phyloP scores from a whole-genome alignment of 257 asterid species.

The Nicotiana attenuata region DNA sequence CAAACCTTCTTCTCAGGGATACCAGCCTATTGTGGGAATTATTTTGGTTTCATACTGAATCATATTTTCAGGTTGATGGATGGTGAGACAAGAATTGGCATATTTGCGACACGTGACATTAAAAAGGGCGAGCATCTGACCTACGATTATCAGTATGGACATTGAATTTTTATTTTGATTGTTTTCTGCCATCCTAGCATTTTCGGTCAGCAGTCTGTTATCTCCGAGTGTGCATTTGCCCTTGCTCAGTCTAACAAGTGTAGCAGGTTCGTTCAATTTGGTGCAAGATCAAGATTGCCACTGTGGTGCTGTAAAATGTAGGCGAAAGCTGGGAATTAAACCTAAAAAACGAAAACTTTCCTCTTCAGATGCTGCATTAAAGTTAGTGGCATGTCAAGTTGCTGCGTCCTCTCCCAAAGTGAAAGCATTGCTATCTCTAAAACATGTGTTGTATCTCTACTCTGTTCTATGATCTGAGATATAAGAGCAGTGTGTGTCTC shows the following conservation, averaged over 20 bases:
- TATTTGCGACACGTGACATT: slow-evolving; percentile 83
- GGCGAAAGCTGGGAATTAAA: slow-evolving; percentile 82
- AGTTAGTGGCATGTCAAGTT: slow-evolving; percentile 59
- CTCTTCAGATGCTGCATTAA: slow-evolving; percentile 71
- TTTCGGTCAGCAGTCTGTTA: background rate
- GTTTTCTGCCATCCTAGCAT: slow-evolving; percentile 2
- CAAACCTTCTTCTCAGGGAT: background rate
- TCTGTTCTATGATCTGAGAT: background rate
- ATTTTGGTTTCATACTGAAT: slow-evolving; percentile 9
- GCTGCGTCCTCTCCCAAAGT: slow-evolving; percentile 48
- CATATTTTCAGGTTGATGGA: slow-evolving; percentile 69
- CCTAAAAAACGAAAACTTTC: slow-evolving; percentile 54
- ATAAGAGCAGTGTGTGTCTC: background rate
- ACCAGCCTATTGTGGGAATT: background rate
- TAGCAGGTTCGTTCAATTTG: slow-evolving; percentile 99
- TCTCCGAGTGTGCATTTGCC: background rate
- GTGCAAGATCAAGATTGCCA: slow-evolving; percentile 94
- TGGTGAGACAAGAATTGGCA: slow-evolving; percentile 94
- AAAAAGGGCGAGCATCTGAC: slow-evolving; percentile 86
- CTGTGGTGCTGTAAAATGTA: slow-evolving; percentile 84
- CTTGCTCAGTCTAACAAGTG: slow-evolving; percentile 42
- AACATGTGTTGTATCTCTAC: slow-evolving; percentile 29
- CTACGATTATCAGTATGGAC: slow-evolving; percentile 91
- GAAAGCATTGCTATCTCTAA: slow-evolving; percentile 38
- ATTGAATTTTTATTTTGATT: slow-evolving; percentile 14